Percentiles rank a stretch among this genome's conserved stretches.
These are phyloP conservation scores for Amauroascus verrucosus DNA, from an alignment of 2,329 filamentous ascomycete species.

Conservation along the genomic window DNA sequence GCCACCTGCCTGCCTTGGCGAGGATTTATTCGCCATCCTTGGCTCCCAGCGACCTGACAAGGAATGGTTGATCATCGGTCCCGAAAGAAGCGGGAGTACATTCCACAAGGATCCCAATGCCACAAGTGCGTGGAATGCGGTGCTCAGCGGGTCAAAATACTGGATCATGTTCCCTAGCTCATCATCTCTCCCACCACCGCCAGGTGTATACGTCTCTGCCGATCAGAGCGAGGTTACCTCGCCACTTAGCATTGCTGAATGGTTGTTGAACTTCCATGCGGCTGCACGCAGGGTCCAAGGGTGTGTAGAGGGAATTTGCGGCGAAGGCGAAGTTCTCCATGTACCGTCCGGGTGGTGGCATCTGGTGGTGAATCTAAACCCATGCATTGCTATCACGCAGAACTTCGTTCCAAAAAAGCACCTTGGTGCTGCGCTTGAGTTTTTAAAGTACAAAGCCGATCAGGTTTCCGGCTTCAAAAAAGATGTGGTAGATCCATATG, in stretches of 20 bases:
- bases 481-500: conserved; percentile 60
- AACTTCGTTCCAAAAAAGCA: conserved; percentile 80
- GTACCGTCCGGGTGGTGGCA: conserved; percentile 97
- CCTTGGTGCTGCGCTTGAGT: conserved; percentile 63
- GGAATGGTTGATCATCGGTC: conserved; percentile 86
- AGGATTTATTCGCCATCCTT: conserved; percentile 73
- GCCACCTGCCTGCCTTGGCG: conserved; percentile 72
- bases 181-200: conserved; percentile 53
- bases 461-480: conserved; percentile 79
- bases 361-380: conserved; percentile 78
- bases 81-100: conserved; percentile 76
- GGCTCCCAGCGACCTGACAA: conserved; percentile 71
- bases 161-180: conserved; percentile 91
- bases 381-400: conserved; percentile 80
- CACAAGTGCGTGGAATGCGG: conserved; percentile 81
- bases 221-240: conserved; percentile 91
- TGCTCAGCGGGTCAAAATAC: conserved; percentile 82
- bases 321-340: conserved; percentile 74
- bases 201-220: conserved; percentile 78
- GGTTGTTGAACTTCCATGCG: conserved; percentile 79
- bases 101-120: conserved; percentile 78
- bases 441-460: conserved; percentile 69
- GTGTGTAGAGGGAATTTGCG: conserved; percentile 77
- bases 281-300: conserved; percentile 66
- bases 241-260: conserved; percentile 92